phyloP scores from a whole-genome alignment of 371 early-diverging fungal genomes.

The Rhizopus arrhizus region DNA sequence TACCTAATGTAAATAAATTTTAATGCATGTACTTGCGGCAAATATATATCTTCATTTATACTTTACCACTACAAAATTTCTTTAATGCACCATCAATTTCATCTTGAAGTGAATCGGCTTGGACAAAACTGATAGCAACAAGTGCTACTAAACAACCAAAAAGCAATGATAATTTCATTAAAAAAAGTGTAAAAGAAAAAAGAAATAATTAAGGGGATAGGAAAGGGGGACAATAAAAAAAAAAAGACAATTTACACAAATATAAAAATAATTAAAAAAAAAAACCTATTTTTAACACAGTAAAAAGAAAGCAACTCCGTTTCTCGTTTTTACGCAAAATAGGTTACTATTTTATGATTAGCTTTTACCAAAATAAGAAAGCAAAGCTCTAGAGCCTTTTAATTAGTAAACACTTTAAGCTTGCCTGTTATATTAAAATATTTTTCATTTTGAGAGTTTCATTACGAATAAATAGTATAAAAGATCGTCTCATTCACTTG shows the following conservation, averaged over 20 bases:
- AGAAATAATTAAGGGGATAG: slow-evolving; percentile 11
- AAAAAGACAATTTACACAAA: slow-evolving; percentile 5
- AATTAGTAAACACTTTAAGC: too few relatives aligned
- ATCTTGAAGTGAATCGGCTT: slow-evolving; percentile 44
- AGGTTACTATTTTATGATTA: not conserved
- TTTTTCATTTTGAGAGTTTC: too few relatives aligned
- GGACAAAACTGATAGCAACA: slow-evolving; percentile 36
- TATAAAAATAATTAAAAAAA: slow-evolving; percentile 1
- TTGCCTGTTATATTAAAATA: too few relatives aligned
- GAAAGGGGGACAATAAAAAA: slow-evolving; percentile 9
- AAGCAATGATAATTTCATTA: slow-evolving; percentile 37
- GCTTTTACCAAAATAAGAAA: not conserved
- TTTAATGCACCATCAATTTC: slow-evolving; percentile 46
- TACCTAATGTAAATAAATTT: slow-evolving; percentile 18
- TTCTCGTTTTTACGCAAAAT: not conserved
- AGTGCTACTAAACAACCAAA: slow-evolving; percentile 29
- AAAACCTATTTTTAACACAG: not conserved
- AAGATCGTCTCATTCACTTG: too few relatives aligned
- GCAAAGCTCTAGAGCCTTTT: too few relatives aligned
- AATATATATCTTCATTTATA: not conserved
- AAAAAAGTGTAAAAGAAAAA: slow-evolving; percentile 10
- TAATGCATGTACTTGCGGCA: not conserved
- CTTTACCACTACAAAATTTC: slow-evolving; percentile 52
- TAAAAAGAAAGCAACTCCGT: not conserved
- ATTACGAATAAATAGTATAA: too few relatives aligned